Evolutionary conservation across 106 monocot species (phyloP).

Genomic region (Dioscorea alata): DNA sequence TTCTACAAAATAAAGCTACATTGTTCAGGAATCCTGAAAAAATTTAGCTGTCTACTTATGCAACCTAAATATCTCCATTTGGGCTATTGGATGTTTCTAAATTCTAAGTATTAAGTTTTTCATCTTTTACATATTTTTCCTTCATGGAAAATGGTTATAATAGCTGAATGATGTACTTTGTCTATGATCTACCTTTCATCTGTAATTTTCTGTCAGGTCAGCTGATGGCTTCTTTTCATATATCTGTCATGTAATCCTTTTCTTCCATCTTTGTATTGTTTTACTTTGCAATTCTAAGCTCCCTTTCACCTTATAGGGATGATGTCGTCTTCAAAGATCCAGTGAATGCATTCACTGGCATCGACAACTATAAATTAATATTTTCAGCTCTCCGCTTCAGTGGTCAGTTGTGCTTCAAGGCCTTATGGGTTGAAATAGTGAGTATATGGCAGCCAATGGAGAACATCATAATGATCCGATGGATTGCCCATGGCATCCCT

Average conservation of each 20-base stretch:
- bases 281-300: neutral
- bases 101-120: no score
- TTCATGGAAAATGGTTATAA: neutral
- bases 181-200: neutral
- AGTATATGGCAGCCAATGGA: conserved; percentile 80
- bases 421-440: conserved; percentile 55
- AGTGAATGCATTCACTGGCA: conserved; percentile 62
- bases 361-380: conserved; percentile 67
- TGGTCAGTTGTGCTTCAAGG: conserved; percentile 62
- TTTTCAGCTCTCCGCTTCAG: conserved; percentile 50
- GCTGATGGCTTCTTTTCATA: neutral
- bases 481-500: conserved; percentile 75
- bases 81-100: no score
- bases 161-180: neutral
- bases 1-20: no score
- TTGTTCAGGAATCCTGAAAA: no score
- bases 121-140: no score
- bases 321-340: conserved; percentile 88
- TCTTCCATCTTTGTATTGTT: neutral
- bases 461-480: conserved; percentile 75
- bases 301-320: conserved; percentile 38
- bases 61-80: no score
- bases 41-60: no score
- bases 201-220: neutral
- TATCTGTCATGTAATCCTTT: neutral